phyloP scores from a whole-genome alignment of 768 basidiomycete genomes.

The Calocera viscosa region DNA sequence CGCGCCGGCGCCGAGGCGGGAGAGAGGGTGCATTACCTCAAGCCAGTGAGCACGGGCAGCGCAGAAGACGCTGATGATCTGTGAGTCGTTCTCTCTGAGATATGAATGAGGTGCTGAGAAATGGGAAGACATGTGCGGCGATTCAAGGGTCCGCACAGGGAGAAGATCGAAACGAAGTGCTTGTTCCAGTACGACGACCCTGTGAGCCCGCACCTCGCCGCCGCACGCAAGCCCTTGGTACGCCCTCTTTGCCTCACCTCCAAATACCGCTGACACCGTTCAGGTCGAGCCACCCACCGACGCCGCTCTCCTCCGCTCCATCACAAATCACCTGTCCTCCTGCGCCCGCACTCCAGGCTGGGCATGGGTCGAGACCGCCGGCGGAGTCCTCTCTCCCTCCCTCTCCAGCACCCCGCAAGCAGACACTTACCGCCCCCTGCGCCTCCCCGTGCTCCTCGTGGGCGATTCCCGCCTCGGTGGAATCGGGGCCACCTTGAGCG shows the following conservation, averaged over 20 bases:
- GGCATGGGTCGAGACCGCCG: constrained; percentile 88
- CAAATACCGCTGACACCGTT: neutral
- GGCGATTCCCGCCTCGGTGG: constrained; percentile 86
- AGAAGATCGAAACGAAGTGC: constrained; percentile 47
- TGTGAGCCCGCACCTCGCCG: constrained; percentile 88
- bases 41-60: constrained; percentile 85
- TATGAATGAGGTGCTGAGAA: constrained; percentile 4
- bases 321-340: constrained; percentile 48
- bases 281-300: constrained; percentile 31
- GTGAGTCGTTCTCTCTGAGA: constrained; percentile 34
- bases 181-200: constrained; percentile 78
- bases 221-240: constrained; percentile 20
- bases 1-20: constrained; percentile 49
- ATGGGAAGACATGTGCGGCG: constrained; percentile 52
- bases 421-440: constrained; percentile 74
- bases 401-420: constrained; percentile 71
- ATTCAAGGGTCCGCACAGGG: constrained; percentile 20
- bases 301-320: constrained; percentile 47
- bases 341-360: constrained; percentile 35
- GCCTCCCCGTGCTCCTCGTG: constrained; percentile 75
- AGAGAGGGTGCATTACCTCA: constrained; percentile 35
- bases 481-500: constrained; percentile 82
- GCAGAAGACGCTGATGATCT: constrained; percentile 68
- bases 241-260: neutral
- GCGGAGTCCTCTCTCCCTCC: constrained; percentile 89